phyloP scores from a whole-genome alignment of 176 grass and related monocot species.

The Tuctoria greenei region DNA sequence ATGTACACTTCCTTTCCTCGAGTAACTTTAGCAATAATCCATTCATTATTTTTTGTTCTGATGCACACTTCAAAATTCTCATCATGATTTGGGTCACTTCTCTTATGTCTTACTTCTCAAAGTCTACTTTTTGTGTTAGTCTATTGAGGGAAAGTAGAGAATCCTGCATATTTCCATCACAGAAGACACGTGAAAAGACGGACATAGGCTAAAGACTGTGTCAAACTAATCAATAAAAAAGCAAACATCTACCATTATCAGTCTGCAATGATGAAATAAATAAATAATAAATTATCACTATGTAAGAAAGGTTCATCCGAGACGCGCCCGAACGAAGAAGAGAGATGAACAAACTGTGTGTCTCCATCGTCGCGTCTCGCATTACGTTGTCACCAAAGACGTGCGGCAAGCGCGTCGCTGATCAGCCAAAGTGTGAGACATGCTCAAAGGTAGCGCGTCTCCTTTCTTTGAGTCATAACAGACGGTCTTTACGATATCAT shows the following conservation, averaged over 20 bases:
- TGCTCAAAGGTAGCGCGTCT: too few relatives aligned
- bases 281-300: too few relatives aligned
- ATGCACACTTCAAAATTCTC: slow-evolving; percentile 84
- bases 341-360: too few relatives aligned
- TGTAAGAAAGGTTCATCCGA: too few relatives aligned
- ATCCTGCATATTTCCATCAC: slow-evolving; percentile 56
- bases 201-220: neutral
- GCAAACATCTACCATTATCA: neutral
- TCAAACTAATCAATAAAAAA: slow-evolving; percentile 3
- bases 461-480: too few relatives aligned
- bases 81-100: slow-evolving; percentile 56
- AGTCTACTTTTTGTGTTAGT: slow-evolving; percentile 81
- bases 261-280: neutral
- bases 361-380: too few relatives aligned
- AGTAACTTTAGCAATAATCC: slow-evolving; percentile 87
- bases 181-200: slow-evolving; percentile 14
- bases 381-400: too few relatives aligned
- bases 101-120: slow-evolving; percentile 67
- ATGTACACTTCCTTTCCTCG: slow-evolving; percentile 87
- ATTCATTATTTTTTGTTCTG: slow-evolving; percentile 79
- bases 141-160: slow-evolving; percentile 77
- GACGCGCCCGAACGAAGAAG: too few relatives aligned
- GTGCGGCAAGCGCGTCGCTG: too few relatives aligned
- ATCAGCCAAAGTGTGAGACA: too few relatives aligned
- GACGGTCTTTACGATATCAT: too few relatives aligned